Evolutionary conservation across 306 rosid species (phyloP).

Genomic region (Citrullus mucosospermus): DNA sequence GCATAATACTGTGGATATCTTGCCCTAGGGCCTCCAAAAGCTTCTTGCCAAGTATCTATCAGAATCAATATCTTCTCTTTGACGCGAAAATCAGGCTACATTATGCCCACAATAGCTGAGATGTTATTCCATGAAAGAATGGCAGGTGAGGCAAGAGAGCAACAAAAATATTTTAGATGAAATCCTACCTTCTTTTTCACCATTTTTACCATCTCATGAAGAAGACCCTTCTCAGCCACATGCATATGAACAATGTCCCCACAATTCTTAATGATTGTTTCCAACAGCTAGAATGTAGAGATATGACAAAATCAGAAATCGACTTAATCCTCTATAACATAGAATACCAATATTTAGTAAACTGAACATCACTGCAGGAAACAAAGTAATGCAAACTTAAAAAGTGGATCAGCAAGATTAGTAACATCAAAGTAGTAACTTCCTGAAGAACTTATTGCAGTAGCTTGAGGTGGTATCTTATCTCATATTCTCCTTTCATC

Average conservation of each 20-base stretch:
- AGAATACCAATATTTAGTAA: conserved; percentile 10
- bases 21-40: conserved; percentile 92
- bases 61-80: conserved; percentile 82
- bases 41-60: conserved; percentile 98
- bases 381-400: neutral
- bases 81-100: conserved; percentile 81
- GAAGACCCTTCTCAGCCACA: conserved; percentile 92
- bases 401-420: neutral
- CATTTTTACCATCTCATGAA: conserved; percentile 89
- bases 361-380: neutral
- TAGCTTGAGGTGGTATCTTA: neutral
- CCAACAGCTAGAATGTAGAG: conserved; percentile 54
- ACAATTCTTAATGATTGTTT: conserved; percentile 86
- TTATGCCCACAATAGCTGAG: conserved; percentile 22
- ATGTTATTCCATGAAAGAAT: conserved; percentile 15
- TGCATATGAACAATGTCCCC: conserved; percentile 98
- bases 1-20: conserved; percentile 92
- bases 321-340: conserved; percentile 22
- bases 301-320: conserved; percentile 25
- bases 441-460: neutral
- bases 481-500: neutral
- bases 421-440: neutral
- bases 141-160: conserved; percentile 4
- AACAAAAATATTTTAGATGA: conserved; percentile 14
- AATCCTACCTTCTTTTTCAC: conserved; percentile 68